phyloP scores from a whole-genome alignment of 495 filamentous ascomycete species.

The Penicillium bialowiezense region DNA sequence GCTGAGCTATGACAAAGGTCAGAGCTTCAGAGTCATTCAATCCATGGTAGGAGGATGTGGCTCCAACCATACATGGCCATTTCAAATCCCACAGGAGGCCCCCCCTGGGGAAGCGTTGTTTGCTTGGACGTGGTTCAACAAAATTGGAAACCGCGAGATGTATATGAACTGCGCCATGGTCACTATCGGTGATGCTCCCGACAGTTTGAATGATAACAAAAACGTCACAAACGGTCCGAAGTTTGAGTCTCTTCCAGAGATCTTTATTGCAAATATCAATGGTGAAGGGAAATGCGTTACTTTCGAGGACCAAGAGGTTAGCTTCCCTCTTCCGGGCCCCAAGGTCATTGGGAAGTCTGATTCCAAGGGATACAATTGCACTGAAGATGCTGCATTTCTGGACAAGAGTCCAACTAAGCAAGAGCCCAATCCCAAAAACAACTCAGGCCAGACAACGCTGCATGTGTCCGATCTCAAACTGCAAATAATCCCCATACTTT shows the following conservation, averaged over 20 bases:
- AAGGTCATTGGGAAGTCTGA: slow-evolving; percentile 48
- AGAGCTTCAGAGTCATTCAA: slow-evolving; percentile 35
- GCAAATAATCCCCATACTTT: slow-evolving; percentile 3
- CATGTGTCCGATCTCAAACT: slow-evolving; percentile 1
- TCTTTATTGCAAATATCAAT: slow-evolving; percentile 71
- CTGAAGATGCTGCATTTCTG: slow-evolving; percentile 25
- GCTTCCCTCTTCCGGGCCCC: slow-evolving; percentile 65
- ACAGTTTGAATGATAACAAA: slow-evolving; percentile 1
- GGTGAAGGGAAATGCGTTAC: slow-evolving; percentile 52
- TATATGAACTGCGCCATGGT: slow-evolving; percentile 63
- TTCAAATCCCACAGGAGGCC: slow-evolving; percentile 3
- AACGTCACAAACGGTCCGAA: background rate
- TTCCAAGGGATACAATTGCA: slow-evolving; percentile 30
- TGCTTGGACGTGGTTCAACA: slow-evolving; percentile 43
- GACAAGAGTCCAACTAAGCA: slow-evolving; percentile 9
- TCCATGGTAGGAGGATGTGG: slow-evolving; percentile 38
- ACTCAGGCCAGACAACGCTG: slow-evolving; percentile 1
- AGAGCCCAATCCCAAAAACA: background rate
- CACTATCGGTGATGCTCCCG: slow-evolving; percentile 28
- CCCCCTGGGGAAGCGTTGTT: slow-evolving; percentile 3
- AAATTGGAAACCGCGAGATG: slow-evolving; percentile 56
- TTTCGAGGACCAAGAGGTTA: slow-evolving; percentile 49
- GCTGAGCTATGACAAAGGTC: slow-evolving; percentile 37
- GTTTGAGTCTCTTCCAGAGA: slow-evolving; percentile 53
- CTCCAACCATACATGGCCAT: background rate